Evolutionary conservation across 805 yeast species (phyloP).

Genomic region (Ascoidea tarda): DNA sequence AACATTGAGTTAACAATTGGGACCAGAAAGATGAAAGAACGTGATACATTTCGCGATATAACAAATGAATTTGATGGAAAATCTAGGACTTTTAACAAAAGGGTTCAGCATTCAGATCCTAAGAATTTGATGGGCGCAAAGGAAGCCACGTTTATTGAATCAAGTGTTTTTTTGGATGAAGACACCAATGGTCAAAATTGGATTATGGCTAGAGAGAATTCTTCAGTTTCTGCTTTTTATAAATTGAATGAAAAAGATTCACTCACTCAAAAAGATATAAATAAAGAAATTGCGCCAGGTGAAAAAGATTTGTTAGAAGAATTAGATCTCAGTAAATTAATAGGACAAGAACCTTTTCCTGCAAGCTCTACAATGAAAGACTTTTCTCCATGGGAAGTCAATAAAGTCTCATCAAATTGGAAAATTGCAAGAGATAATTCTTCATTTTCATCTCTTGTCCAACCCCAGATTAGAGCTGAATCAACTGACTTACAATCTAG

Average conservation of each 20-base stretch:
- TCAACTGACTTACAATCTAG: slow-evolving; percentile 8
- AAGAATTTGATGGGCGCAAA: neutral
- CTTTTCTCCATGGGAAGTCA: neutral
- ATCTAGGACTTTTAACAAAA: neutral
- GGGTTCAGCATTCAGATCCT: neutral
- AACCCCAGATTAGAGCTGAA: slow-evolving; percentile 2
- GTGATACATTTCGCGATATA: neutral
- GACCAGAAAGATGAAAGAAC: neutral
- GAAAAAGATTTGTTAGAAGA: neutral
- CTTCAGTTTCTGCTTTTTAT: slow-evolving; percentile 8
- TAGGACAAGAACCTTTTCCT: too few species aligned
- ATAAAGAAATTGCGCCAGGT: neutral
- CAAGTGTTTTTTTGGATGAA: slow-evolving; percentile 5
- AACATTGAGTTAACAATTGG: neutral
- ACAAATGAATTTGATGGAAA: neutral
- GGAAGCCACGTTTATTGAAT: neutral
- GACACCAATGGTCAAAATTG: slow-evolving; percentile 9
- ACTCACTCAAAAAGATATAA: neutral
- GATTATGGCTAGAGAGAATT: slow-evolving; percentile 12
- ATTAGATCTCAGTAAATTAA: slow-evolving; percentile 3
- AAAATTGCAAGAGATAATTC: slow-evolving; percentile 6
- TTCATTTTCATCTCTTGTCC: slow-evolving; percentile 4
- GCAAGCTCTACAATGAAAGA: neutral
- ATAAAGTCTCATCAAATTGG: neutral
- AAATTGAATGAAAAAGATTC: neutral